Evolutionary conservation across 805 yeast species (phyloP).

Genomic region (Candida nanaspora): DNA sequence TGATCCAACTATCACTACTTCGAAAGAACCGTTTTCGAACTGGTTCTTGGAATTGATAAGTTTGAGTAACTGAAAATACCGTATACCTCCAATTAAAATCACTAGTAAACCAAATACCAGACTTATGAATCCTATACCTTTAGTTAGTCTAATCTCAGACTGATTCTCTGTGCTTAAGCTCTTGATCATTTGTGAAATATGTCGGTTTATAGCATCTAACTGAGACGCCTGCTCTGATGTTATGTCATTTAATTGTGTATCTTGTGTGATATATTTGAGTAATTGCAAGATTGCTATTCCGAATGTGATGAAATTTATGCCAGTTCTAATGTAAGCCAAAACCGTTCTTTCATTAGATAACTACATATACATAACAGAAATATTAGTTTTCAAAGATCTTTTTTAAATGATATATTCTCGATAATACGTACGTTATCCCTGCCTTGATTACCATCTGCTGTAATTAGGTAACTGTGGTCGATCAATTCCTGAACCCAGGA

Average conservation of each 20-base stretch:
- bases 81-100: conserved; percentile 32
- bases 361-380: no score
- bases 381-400: no score
- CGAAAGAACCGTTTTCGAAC: conserved; percentile 25
- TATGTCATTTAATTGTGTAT: background rate
- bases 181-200: conserved; percentile 45
- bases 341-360: conserved; percentile 59
- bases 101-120: conserved; percentile 35
- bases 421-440: background rate
- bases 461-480: background rate
- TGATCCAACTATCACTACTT: conserved; percentile 21
- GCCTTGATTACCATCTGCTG: background rate
- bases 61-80: conserved; percentile 40
- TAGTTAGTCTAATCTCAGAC: conserved; percentile 44
- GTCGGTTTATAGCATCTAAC: no score
- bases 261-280: conserved; percentile 27
- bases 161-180: conserved; percentile 45
- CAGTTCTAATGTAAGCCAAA: conserved; percentile 53
- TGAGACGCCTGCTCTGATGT: conserved; percentile 34
- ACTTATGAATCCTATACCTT: conserved; percentile 28
- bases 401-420: no score
- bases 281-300: conserved; percentile 51
- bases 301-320: conserved; percentile 41
- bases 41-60: conserved; percentile 26
- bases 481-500: background rate